Evolutionary conservation across 345 rosid species (phyloP).

Genomic region (Nephelium lappaceum): DNA sequence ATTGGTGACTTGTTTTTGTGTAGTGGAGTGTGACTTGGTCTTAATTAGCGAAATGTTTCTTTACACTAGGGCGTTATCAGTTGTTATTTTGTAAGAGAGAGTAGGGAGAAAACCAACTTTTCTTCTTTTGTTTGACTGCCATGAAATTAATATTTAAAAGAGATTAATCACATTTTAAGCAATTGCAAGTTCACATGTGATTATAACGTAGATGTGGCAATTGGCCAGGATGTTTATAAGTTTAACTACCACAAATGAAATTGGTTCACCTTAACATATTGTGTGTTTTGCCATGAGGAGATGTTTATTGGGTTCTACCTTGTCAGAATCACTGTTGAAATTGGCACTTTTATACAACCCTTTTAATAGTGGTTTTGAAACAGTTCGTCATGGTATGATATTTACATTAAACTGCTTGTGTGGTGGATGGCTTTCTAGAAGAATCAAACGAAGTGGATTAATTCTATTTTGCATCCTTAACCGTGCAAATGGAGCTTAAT

Average conservation of each 20-base stretch:
- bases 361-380: not conserved
- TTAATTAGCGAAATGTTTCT: too few species aligned
- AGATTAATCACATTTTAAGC: too few species aligned
- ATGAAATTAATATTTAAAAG: too few species aligned
- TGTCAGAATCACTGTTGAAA: not conserved
- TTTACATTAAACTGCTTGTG: too few species aligned
- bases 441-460: not conserved
- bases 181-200: not conserved
- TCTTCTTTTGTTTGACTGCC: too few species aligned
- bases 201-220: not conserved
- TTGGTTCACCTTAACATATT: not conserved
- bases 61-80: too few species aligned
- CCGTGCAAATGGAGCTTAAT: not conserved
- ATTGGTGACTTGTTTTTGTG: too few species aligned
- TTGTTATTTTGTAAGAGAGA: too few species aligned
- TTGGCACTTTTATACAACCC: not conserved
- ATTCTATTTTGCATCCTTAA: not conserved
- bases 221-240: not conserved
- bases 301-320: not conserved
- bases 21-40: too few species aligned
- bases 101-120: too few species aligned
- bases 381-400: not conserved
- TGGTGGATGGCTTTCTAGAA: slow-evolving; percentile 2
- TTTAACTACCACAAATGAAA: not conserved
- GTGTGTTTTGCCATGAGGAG: not conserved